These are phyloP conservation scores for Chrysochromulina parva DNA, from an alignment of 78 protist genomes.

Conservation along the genomic window DNA sequence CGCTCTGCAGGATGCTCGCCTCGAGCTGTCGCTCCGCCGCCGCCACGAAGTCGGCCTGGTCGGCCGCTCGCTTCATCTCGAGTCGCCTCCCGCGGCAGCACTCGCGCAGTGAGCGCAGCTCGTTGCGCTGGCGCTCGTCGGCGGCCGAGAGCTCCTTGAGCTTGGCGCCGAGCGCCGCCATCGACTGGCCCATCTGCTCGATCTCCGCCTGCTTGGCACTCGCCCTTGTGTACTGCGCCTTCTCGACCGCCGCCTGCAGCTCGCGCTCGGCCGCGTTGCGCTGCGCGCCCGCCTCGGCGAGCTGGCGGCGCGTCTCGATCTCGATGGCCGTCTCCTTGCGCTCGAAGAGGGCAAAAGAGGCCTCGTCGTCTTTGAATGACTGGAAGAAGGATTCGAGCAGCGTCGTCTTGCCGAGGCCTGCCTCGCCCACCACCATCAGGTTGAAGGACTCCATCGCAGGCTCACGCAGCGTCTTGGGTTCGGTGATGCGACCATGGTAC, in stretches of 20 bases:
- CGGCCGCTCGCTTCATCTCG: background rate
- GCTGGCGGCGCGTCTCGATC: background rate
- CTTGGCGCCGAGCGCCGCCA: too few relatives aligned
- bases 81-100: background rate
- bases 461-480: background rate
- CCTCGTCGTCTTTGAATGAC: background rate
- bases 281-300: background rate
- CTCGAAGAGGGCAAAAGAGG: background rate
- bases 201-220: too few relatives aligned
- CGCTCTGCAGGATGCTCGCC: background rate
- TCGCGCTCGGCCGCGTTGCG: background rate
- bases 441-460: background rate
- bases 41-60: background rate
- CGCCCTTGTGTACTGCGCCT: background rate
- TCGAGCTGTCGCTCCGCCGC: background rate
- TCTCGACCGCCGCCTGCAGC: background rate
- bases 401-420: constrained; percentile 22
- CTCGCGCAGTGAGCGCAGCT: background rate
- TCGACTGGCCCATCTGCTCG: too few relatives aligned
- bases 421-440: constrained; percentile 7
- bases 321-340: background rate
- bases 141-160: too few relatives aligned
- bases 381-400: background rate
- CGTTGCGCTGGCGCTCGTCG: background rate
- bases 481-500: background rate